These are phyloP conservation scores for Aspergillus luchuensis DNA, from an alignment of 2,329 filamentous ascomycete species.

Conservation along the genomic window DNA sequence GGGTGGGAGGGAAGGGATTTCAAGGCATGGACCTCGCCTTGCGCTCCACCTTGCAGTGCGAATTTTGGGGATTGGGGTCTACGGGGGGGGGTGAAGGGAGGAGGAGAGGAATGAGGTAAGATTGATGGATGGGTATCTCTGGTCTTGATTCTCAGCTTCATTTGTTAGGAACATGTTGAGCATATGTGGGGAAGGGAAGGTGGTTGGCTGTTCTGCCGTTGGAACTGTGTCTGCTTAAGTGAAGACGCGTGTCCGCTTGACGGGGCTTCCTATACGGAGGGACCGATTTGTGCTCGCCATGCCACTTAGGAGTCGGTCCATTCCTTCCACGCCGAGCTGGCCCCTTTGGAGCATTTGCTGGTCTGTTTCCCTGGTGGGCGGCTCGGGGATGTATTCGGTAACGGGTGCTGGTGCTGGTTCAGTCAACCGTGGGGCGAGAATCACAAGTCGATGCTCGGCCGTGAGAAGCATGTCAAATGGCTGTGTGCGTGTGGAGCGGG, in stretches of 20 bases:
- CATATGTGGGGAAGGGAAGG: not conserved
- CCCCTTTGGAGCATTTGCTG: constrained; percentile 46
- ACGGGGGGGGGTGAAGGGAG: constrained; percentile 4
- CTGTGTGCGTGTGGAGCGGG: constrained; percentile 27
- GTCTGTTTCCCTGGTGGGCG: constrained; percentile 35
- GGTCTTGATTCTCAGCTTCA: constrained; percentile 16
- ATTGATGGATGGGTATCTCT: constrained; percentile 32
- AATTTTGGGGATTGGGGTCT: constrained; percentile 24
- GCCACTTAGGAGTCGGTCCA: constrained; percentile 49
- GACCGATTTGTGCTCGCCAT: constrained; percentile 41
- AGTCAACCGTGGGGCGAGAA: constrained; percentile 36
- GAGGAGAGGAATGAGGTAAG: not conserved
- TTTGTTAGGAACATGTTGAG: not conserved
- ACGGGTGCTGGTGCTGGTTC: constrained; percentile 27
- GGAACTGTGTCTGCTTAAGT: constrained; percentile 23
- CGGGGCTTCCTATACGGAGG: constrained; percentile 38
- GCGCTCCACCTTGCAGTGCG: constrained; percentile 57
- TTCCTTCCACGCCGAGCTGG: constrained; percentile 50
- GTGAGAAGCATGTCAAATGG: constrained; percentile 45
- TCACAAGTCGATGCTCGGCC: constrained; percentile 44
- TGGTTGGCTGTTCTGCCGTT: not conserved
- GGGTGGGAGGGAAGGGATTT: constrained; percentile 38
- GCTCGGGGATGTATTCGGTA: constrained; percentile 18
- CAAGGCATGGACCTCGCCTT: constrained; percentile 56
- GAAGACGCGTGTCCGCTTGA: constrained; percentile 41